These are phyloP conservation scores for Blastosporella zonata DNA, from an alignment of 1,284 basidiomycete species.

Conservation along the genomic window DNA sequence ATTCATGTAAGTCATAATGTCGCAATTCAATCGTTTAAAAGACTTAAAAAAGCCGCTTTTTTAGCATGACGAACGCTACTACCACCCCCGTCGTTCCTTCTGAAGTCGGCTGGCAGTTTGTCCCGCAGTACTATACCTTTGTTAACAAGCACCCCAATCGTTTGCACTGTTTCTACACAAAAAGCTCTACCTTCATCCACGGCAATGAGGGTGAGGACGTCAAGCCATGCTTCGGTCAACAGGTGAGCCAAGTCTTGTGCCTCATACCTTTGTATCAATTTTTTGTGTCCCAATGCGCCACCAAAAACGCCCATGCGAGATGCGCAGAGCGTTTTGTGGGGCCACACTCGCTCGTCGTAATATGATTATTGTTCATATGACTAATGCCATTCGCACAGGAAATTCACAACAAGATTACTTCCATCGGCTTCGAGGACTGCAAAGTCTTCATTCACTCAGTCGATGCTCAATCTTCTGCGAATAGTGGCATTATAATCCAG, in stretches of 20 bases:
- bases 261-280: slow-evolving; percentile 7
- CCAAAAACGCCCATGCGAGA: background rate
- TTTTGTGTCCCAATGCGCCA: background rate
- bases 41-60: background rate
- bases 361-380: slow-evolving; percentile 7
- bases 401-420: slow-evolving; percentile 95
- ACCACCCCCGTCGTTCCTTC: slow-evolving; percentile 63
- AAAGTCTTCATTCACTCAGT: slow-evolving; percentile 98
- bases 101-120: slow-evolving; percentile 96
- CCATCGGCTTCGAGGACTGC: slow-evolving; percentile 93
- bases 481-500: slow-evolving; percentile 97
- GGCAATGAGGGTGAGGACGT: slow-evolving; percentile 94
- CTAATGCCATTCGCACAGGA: slow-evolving; percentile 53
- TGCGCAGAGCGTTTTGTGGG: background rate
- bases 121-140: slow-evolving; percentile 95
- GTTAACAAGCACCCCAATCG: slow-evolving; percentile 97
- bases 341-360: background rate
- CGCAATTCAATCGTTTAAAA: background rate
- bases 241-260: slow-evolving; percentile 47
- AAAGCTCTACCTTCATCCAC: slow-evolving; percentile 95
- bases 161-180: slow-evolving; percentile 99
- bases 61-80: slow-evolving; percentile 36
- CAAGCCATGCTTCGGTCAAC: slow-evolving; percentile 87
- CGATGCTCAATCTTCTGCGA: slow-evolving; percentile 90
- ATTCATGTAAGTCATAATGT: slow-evolving; percentile 27